A percentile compares a stretch with the other conserved stretches of the same genome.
These are phyloP conservation scores for Aspergillus neoniger DNA, from an alignment of 2,329 filamentous ascomycete species.

Conservation along the genomic window DNA sequence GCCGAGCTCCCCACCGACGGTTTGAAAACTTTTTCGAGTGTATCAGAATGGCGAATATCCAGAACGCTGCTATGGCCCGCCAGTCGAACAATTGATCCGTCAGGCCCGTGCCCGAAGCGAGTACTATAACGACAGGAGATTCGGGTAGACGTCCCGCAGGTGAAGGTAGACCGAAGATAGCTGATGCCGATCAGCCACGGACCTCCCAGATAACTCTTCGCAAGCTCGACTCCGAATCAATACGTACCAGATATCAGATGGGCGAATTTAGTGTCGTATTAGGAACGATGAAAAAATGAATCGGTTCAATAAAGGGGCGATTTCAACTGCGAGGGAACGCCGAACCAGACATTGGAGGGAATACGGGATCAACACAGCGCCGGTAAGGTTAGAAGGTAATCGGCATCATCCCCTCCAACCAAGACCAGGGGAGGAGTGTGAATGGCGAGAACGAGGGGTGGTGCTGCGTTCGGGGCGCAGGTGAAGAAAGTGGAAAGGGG, in stretches of 20 bases:
- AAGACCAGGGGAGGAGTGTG: slow-evolving; percentile 21
- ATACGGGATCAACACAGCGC: slow-evolving; percentile 12
- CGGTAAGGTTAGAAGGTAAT: slow-evolving; percentile 17
- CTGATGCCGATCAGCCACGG: slow-evolving; percentile 18
- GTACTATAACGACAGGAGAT: slow-evolving; percentile 7
- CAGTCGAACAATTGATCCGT: slow-evolving; percentile 1
- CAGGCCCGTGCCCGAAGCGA: slow-evolving; percentile 1
- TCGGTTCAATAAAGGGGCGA: slow-evolving; percentile 5
- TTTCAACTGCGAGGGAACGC: slow-evolving; percentile 9
- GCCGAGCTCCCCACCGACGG: background rate
- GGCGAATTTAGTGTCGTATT: background rate
- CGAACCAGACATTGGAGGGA: slow-evolving; percentile 9
- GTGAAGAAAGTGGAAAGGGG: slow-evolving; percentile 21
- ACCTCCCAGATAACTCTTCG: background rate
- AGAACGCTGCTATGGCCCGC: background rate
- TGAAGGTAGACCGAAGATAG: slow-evolving; percentile 2
- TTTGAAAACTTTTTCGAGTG: background rate
- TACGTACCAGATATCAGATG: slow-evolving; percentile 11
- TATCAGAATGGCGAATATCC: background rate
- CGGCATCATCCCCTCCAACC: slow-evolving; percentile 14
- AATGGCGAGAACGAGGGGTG: slow-evolving; percentile 14
- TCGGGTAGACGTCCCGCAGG: slow-evolving; percentile 3
- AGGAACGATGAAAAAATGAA: background rate
- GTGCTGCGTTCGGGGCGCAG: background rate
- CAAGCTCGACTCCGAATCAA: background rate